Base-by-base conservation (phyloP, 2,329 filamentous ascomycete genomes). In the Colletotrichum tamarilloi region DNA sequence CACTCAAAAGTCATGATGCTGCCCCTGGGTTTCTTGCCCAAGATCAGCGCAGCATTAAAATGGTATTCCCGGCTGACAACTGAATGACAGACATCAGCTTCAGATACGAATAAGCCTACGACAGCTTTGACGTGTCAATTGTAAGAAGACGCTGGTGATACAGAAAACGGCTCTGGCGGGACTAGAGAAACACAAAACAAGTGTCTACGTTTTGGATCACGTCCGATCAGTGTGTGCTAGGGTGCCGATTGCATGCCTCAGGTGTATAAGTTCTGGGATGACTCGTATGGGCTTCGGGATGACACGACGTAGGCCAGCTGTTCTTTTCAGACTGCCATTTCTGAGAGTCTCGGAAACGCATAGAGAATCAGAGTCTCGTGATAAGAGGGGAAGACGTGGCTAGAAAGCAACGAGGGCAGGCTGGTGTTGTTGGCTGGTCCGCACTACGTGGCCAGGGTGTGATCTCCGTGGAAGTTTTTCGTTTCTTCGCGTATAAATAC, bases 241-340 rank as follows among this genome's bases (percentile, higher is more conserved):
- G 53, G 62, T 26, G 12, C n/a, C 57, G 46, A 22, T 26, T 19
- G 53, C 14, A 42, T 30, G 38, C 38, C 46, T 32, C 42, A 38
- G 56, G 56, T 42, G 56, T 12, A 57, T 35, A 24, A 46, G 26
- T 32, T 22, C 46, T 53, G 56, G 62, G 71, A 73, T 73, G 66
- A 64, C 70, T 73, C 59, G 42, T 28, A 55, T 30, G 42, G 24
- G 53, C 70, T 30, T 56, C 66, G 55, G 53, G 53, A 73, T 73
- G 67, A 73, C 67, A 70, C 62, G 46, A 32, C 70, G 55, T 62
- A 56, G 67, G 71, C 71, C 67, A 73, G 71, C 56, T 73, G 67
- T 66, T 73, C 71, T 57, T 30, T 30, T 65, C 35, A 42, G 46
- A 35, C 35, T 28, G 32, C n/a, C 55, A 57, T 26, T 49, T 56